Percentiles rank a stretch among this genome's conserved stretches.
Conservation (phyloP, 768 basidiomycete genomes). For the Gyrodon lividus region DNA sequence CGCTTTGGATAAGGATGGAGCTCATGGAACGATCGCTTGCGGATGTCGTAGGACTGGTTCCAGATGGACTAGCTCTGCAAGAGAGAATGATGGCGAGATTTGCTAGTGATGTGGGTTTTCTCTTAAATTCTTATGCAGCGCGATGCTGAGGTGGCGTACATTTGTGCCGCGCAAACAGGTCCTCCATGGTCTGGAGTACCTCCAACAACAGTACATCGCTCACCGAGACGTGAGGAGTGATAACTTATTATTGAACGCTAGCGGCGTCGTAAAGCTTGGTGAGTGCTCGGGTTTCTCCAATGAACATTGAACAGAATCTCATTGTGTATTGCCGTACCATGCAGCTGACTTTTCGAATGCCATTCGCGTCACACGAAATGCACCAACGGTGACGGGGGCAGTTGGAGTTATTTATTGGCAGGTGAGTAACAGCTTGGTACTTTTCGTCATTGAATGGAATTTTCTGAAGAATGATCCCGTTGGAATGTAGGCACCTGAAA, state of each 20-base stretch:
- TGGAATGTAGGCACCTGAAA: constrained; percentile 61
- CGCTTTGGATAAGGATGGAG: constrained; percentile 87
- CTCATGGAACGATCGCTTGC: constrained; percentile 87
- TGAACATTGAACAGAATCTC: not conserved
- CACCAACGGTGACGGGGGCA: constrained; percentile 51
- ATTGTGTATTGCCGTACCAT: not conserved
- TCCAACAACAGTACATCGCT: constrained; percentile 65
- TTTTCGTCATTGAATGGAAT: not conserved
- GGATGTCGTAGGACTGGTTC: constrained; percentile 68
- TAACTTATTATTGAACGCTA: constrained; percentile 69
- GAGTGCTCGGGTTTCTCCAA: constrained; percentile 22
- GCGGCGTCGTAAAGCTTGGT: constrained; percentile 77
- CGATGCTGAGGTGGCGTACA: not conserved
- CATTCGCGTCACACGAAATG: constrained; percentile 52
- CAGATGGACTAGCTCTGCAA: constrained; percentile 58
- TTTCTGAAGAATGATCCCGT: not conserved
- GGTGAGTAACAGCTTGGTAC: constrained; percentile 34
- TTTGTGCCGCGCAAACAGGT: constrained; percentile 41
- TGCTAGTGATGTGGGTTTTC: constrained; percentile 65
- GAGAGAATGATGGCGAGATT: constrained; percentile 75
- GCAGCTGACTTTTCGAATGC: constrained; percentile 82
- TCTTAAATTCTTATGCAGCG: not conserved
- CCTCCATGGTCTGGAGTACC: constrained; percentile 61
- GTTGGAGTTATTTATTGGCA: constrained; percentile 84
- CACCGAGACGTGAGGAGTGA: constrained; percentile 86